Percentiles rank a stretch among this genome's conserved stretches.
Evolutionary conservation across 148 eudicot genomes (phyloP).

Genomic region (Amaranthus cruentus): DNA sequence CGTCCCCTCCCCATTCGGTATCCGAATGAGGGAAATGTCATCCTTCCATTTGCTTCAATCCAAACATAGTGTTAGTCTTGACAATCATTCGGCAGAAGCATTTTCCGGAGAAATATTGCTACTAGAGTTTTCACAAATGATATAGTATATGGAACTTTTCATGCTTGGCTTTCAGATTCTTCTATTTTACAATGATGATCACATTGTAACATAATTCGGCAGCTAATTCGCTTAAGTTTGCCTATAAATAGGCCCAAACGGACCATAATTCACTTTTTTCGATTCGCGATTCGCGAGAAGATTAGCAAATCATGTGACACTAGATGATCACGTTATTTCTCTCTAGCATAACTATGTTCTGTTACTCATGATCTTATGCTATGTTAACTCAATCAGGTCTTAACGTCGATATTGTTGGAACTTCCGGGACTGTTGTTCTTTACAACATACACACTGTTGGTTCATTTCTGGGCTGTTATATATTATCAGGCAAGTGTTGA

Average conservation of each 20-base stretch:
- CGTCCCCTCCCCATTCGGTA: no score
- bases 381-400: slow-evolving; percentile 43
- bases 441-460: slow-evolving; percentile 87
- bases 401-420: slow-evolving; percentile 53
- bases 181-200: not conserved
- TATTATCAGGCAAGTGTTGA: slow-evolving; percentile 62
- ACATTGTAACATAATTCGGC: no score
- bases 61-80: not conserved
- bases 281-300: no score
- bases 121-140: not conserved
- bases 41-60: no score
- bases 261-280: no score
- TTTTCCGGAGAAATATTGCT: not conserved
- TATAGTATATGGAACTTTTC: not conserved
- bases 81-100: not conserved
- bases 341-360: not conserved
- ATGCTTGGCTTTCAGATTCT: no score
- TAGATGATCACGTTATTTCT: not conserved
- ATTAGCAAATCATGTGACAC: no score
- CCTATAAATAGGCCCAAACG: no score
- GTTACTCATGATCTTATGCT: slow-evolving; percentile 9
- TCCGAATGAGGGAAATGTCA: no score
- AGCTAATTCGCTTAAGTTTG: no score
- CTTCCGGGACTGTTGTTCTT: slow-evolving; percentile 88
- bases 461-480: slow-evolving; percentile 97